Evolutionary conservation across 768 basidiomycete genomes (phyloP).

Genomic region (Antrodiella citrinella): DNA sequence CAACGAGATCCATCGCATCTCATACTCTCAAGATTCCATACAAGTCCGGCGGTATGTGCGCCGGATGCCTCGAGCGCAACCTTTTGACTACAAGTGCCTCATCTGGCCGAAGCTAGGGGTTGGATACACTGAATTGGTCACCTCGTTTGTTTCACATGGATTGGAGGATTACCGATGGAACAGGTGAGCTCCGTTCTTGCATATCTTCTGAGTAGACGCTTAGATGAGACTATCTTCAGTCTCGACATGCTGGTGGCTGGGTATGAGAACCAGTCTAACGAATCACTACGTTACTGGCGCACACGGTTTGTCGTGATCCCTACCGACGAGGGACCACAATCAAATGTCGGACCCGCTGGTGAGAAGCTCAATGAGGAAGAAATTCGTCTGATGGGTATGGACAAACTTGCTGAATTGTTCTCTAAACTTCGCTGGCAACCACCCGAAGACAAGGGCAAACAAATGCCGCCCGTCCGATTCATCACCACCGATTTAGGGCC

Average conservation of each 20-base stretch:
- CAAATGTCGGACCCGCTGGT: constrained; percentile 49
- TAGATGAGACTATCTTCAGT: constrained; percentile 34
- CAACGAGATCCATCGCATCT: constrained; percentile 90
- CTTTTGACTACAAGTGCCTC: constrained; percentile 77
- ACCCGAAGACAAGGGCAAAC: constrained; percentile 45
- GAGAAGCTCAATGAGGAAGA: constrained; percentile 83
- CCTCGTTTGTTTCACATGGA: constrained; percentile 70
- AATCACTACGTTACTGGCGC: constrained; percentile 86
- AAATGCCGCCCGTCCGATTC: constrained; percentile 59
- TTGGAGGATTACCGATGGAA: constrained; percentile 86
- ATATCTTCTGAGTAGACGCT: background rate
- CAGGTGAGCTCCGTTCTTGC: constrained; percentile 35
- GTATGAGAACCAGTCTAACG: constrained; percentile 72
- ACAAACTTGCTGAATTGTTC: constrained; percentile 85
- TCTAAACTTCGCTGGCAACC: constrained; percentile 76
- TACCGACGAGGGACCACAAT: constrained; percentile 57
- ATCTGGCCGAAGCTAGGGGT: constrained; percentile 91
- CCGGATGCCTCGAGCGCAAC: constrained; percentile 51
- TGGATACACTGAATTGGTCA: constrained; percentile 75
- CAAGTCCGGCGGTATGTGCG: constrained; percentile 83
- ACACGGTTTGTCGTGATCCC: constrained; percentile 93
- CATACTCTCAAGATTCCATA: constrained; percentile 85
- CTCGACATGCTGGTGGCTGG: constrained; percentile 82
- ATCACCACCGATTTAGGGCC: constrained; percentile 83
- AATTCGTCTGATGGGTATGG: constrained; percentile 80